phyloP scores from a whole-genome alignment of 495 filamentous ascomycete genomes.

The Neohortaea acidophila region DNA sequence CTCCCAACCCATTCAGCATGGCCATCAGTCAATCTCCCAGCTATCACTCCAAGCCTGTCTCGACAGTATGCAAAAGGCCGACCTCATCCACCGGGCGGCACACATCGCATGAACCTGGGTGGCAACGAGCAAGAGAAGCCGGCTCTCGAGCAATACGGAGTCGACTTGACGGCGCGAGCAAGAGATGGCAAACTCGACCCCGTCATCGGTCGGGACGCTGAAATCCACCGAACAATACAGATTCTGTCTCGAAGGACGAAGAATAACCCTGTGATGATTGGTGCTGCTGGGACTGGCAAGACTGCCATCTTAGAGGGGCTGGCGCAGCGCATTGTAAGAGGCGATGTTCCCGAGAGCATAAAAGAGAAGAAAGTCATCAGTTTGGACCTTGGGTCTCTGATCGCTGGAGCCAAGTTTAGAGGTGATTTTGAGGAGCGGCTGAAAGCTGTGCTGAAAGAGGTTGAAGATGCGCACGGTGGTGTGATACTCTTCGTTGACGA shows the following conservation, averaged over 20 bases:
- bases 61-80: constrained; percentile 62
- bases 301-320: constrained; percentile 89
- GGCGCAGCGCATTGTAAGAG: constrained; percentile 75
- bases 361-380: constrained; percentile 84
- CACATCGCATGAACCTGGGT: constrained; percentile 80
- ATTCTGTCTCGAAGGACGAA: constrained; percentile 85
- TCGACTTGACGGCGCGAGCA: constrained; percentile 77
- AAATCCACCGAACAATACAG: constrained; percentile 90
- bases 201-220: constrained; percentile 79
- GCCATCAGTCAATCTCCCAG: neutral
- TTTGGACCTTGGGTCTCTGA: constrained; percentile 76
- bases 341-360: constrained; percentile 91
- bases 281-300: constrained; percentile 85
- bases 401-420: constrained; percentile 88
- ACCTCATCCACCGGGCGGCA: constrained; percentile 78
- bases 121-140: constrained; percentile 61
- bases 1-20: neutral
- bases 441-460: constrained; percentile 80
- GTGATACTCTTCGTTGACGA: constrained; percentile 95
- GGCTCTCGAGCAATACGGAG: constrained; percentile 76
- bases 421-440: constrained; percentile 93
- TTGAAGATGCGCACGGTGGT: constrained; percentile 71
- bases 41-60: constrained; percentile 1
- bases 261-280: constrained; percentile 92
- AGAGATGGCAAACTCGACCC: constrained; percentile 85